Evolutionary conservation across 331 rosid species (phyloP).

Genomic region (Telfairia occidentalis): DNA sequence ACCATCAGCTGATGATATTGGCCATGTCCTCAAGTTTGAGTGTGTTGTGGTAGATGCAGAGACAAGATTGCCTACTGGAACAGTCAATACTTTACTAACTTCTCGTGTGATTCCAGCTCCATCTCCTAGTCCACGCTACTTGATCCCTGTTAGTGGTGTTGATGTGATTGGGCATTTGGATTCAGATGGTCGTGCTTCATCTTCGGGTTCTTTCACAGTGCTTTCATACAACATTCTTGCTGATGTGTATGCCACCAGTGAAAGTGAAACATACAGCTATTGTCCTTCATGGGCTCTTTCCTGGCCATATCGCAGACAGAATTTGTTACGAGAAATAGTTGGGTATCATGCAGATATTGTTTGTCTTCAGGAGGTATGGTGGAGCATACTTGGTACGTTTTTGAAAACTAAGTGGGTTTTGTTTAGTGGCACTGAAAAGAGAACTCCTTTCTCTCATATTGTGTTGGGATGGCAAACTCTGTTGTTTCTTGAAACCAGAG

Average conservation of each 20-base stretch:
- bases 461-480: not conserved
- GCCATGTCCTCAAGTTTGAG: conserved; percentile 92
- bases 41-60: conserved; percentile 82
- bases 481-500: not conserved
- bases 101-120: conserved; percentile 99
- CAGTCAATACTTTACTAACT: conserved; percentile 52
- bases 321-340: conserved; percentile 86
- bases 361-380: conserved; percentile 90
- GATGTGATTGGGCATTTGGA: conserved; percentile 70
- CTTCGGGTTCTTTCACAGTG: conserved; percentile 83
- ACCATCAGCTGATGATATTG: conserved; percentile 89
- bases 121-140: conserved; percentile 67
- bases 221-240: conserved; percentile 89
- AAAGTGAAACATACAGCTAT: conserved; percentile 68
- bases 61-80: conserved; percentile 61
- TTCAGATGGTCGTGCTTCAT: conserved; percentile 52
- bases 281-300: conserved; percentile 99
- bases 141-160: conserved; percentile 49
- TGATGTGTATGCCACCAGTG: conserved; percentile 73
- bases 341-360: conserved; percentile 83
- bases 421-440: not conserved
- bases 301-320: conserved; percentile 95
- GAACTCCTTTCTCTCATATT: not conserved
- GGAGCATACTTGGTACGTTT: not conserved
- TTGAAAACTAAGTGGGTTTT: not conserved